Evolutionary conservation across 257 asterid species (phyloP).

Genomic region (Rauvolfia tetraphylla): DNA sequence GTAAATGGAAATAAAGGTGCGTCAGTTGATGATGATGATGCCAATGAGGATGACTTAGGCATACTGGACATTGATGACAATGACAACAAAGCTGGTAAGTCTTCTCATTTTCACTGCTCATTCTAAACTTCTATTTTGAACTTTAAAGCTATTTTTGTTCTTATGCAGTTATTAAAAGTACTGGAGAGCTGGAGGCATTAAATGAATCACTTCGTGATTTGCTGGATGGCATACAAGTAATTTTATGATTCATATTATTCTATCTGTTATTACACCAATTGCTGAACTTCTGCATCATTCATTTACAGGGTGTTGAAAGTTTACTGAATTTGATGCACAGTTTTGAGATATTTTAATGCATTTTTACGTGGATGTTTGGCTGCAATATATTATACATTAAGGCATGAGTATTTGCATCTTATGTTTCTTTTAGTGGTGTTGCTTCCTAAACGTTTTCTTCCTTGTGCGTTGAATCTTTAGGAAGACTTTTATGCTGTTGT

Average conservation of each 20-base stretch:
- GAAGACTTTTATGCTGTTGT: slow-evolving; percentile 94
- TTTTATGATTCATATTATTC: slow-evolving; percentile 11
- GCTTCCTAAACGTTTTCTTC: slow-evolving; percentile 6
- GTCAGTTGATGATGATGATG: slow-evolving; percentile 34
- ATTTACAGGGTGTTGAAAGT: background rate
- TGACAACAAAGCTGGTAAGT: slow-evolving; percentile 45
- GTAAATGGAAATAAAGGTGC: slow-evolving; percentile 52
- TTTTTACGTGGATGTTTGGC: background rate
- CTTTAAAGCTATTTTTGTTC: slow-evolving; percentile 12
- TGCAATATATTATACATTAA: background rate
- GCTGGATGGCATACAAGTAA: slow-evolving; percentile 95
- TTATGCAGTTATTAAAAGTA: slow-evolving; percentile 47
- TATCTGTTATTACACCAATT: background rate
- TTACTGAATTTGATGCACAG: background rate
- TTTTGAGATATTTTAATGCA: slow-evolving; percentile 5
- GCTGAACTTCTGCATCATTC: slow-evolving; percentile 6
- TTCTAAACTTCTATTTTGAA: background rate
- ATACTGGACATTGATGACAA: slow-evolving; percentile 56
- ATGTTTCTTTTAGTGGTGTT: background rate
- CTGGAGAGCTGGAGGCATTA: slow-evolving; percentile 68
- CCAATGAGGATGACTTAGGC: slow-evolving; percentile 66
- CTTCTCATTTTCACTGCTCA: slow-evolving; percentile 5
- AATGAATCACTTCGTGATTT: slow-evolving; percentile 82
- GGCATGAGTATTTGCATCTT: background rate
- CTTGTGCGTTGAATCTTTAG: slow-evolving; percentile 32